Percentiles rank a stretch among this genome's conserved stretches.
Conservation (phyloP, 2,329 filamentous ascomycete species). For the Penicillium sp. region DNA sequence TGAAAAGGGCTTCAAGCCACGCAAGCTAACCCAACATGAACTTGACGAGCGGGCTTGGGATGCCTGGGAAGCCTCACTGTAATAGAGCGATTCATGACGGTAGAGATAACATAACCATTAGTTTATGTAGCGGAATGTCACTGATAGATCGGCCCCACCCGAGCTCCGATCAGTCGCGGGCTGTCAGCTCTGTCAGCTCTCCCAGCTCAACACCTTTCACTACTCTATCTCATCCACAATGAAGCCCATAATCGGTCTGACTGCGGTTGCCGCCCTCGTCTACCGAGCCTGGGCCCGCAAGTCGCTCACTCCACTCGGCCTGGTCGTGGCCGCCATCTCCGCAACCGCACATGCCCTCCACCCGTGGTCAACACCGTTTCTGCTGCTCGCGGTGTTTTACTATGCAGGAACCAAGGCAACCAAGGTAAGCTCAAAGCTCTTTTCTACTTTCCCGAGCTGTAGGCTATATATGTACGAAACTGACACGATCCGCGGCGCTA, state of each 20-base stretch:
- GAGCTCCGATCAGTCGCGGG: conserved; percentile 12
- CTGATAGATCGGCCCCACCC: conserved; percentile 7
- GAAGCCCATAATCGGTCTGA: conserved; percentile 45
- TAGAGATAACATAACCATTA: neutral
- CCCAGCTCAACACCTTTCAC: neutral
- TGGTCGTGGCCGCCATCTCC: conserved; percentile 69
- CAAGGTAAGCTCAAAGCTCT: conserved; percentile 55
- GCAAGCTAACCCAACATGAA: neutral
- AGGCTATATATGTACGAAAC: neutral
- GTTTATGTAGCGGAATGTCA: neutral
- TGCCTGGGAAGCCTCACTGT: neutral
- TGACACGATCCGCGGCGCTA: conserved; percentile 35
- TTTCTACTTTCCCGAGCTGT: neutral
- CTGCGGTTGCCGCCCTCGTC: conserved; percentile 57
- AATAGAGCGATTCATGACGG: neutral
- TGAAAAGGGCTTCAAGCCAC: neutral
- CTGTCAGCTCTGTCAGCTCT: neutral
- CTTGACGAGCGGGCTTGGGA: neutral
- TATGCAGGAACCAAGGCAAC: conserved; percentile 79
- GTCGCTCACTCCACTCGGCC: conserved; percentile 74
- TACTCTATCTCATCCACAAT: conserved; percentile 24
- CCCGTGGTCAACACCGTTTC: conserved; percentile 90
- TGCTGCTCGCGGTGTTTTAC: conserved; percentile 80
- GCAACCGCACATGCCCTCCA: conserved; percentile 82
- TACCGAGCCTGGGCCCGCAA: conserved; percentile 69